Evolutionary conservation across 352 stramenopile species (phyloP).

Genomic region (Pythium folliculosum): DNA sequence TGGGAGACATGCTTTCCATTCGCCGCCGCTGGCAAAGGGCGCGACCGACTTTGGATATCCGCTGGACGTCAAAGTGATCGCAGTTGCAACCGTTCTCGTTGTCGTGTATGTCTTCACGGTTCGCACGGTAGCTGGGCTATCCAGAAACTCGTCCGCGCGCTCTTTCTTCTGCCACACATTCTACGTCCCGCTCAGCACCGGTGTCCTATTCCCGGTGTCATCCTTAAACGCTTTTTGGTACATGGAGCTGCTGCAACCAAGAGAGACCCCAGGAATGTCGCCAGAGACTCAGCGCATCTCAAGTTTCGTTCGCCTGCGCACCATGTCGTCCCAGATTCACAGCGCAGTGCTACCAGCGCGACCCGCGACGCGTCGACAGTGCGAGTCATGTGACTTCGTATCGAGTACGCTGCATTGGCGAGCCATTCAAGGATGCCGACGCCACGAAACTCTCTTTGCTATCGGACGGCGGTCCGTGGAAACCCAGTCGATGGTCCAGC

Average conservation of each 20-base stretch:
- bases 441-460: conserved; percentile 13
- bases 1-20: not conserved
- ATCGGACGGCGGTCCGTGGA: not conserved
- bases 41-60: conserved; percentile 11
- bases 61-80: conserved; percentile 10
- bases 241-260: not conserved
- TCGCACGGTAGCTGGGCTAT: not conserved
- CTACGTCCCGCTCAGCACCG: conserved; percentile 23
- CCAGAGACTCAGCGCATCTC: not conserved
- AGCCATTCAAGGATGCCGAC: conserved; percentile 4
- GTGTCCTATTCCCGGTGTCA: not conserved
- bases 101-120: not conserved
- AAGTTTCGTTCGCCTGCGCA: not conserved
- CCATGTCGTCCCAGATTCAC: not conserved
- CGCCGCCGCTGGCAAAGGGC: not conserved
- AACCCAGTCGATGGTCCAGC: conserved; percentile 10
- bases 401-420: conserved; percentile 14
- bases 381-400: conserved; percentile 5
- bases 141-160: not conserved
- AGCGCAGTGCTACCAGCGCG: not conserved
- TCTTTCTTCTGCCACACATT: conserved; percentile 9
- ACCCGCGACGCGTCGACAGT: no score
- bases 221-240: conserved; percentile 14
- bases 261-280: not conserved
- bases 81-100: not conserved